These are phyloP conservation scores for Neopestalotiopsis sp. DNA, from an alignment of 2,329 filamentous ascomycete genomes.

Conservation along the genomic window DNA sequence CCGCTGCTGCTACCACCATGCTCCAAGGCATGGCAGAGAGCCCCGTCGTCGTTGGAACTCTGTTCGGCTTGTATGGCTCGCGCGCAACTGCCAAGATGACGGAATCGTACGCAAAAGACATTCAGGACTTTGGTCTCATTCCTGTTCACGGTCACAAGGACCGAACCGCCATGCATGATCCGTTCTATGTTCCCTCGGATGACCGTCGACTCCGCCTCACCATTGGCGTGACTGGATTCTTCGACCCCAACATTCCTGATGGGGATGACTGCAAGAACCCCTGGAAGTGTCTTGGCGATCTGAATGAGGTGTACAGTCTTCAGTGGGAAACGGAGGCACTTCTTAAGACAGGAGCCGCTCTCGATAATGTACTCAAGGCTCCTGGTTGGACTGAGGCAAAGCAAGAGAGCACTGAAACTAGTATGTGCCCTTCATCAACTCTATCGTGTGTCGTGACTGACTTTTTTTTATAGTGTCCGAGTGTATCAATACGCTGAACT, in stretches of 20 bases:
- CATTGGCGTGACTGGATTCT: conserved; percentile 83
- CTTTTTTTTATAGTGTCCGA: background rate
- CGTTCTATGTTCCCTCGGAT: conserved; percentile 56
- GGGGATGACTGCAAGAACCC: conserved; percentile 68
- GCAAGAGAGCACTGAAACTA: conserved; percentile 53
- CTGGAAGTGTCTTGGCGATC: conserved; percentile 77
- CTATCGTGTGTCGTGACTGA: background rate
- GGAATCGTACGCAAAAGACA: conserved; percentile 84
- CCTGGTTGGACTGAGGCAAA: conserved; percentile 79
- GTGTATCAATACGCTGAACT: conserved; percentile 39
- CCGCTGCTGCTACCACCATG: conserved; percentile 76
- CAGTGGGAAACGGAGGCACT: conserved; percentile 84
- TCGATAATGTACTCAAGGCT: conserved; percentile 79
- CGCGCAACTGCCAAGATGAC: conserved; percentile 86
- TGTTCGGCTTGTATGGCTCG: conserved; percentile 92
- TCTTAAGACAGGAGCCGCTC: conserved; percentile 76
- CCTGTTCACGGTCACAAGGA: conserved; percentile 65
- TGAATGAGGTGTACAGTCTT: conserved; percentile 81
- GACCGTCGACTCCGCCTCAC: conserved; percentile 79
- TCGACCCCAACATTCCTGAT: conserved; percentile 63
- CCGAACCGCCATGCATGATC: conserved; percentile 49
- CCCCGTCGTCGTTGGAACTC: conserved; percentile 76
- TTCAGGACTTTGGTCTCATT: conserved; percentile 88
- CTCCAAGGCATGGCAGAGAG: conserved; percentile 83
- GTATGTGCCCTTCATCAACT: conserved; percentile 36